Evolutionary conservation across 179 eudicot species (phyloP), one percentile per base, ranked within the genome.

Genomic region (Camellia oleifera): DNA sequence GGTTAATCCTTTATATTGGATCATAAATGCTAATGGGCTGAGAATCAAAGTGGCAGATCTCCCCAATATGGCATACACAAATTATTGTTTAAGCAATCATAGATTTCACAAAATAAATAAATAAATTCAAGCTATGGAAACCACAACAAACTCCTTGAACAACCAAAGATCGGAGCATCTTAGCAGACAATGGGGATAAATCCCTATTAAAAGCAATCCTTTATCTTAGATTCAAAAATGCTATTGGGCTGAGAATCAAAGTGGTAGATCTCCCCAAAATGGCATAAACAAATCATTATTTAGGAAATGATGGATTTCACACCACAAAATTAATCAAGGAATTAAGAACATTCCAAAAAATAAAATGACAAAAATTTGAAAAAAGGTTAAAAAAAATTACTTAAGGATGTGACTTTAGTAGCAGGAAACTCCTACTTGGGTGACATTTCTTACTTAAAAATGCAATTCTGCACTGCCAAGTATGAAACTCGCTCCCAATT

Each of bases 191-290:
- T 32, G 40, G 40, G 40, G 40, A 32, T 32, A 32, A 32, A 32
- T 32, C 40, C 40, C 2, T 32, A 32, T 32, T 32, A 32, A 32
- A 32, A 1, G 40, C 40, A 65, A 65, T 65, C 69, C 44, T 44
- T n/a, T 65, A 65, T 65, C 69, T 65, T 23, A 4, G 44, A 65
- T 32, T 32, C 4, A 7, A 26, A 46, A 46, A 48, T 69, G 54
- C 48, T n/a, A 69, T 15, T 3, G 4, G 20, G 56, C 53, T 26
- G 2, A 18, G 23, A 45, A 17, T 15, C 48, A 7, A 68, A 12
- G 72, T 42, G 50, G 72, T 11, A 50, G 52, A 70, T 72, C 75
- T 52, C 17, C 69, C 46, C 48, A 74, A 74, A 32, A 74, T 74
- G 66, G 77, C 60, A 40, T 57, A 74, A 53, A 48, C 64, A 54